These are phyloP conservation scores for Trametes punicea DNA, from an alignment of 768 basidiomycete genomes.

Conservation along the genomic window DNA sequence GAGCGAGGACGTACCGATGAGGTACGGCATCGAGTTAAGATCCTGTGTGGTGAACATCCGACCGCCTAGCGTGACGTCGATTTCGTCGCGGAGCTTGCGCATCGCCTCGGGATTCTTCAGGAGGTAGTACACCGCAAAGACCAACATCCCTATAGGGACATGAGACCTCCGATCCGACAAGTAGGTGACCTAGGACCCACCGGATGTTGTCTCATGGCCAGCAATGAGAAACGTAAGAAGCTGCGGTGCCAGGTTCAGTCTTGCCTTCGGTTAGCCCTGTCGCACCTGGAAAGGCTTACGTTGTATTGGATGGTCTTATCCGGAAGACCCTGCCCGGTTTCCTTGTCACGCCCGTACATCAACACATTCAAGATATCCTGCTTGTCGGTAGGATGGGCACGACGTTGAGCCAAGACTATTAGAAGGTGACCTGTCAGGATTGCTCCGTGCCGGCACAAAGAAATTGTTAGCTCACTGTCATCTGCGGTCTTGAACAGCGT, in stretches of 20 bases:
- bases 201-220: conserved; percentile 40
- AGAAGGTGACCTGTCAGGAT: neutral
- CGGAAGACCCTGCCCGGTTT: conserved; percentile 40
- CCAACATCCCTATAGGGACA: conserved; percentile 32
- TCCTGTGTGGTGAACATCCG: conserved; percentile 37
- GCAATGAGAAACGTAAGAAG: conserved; percentile 51
- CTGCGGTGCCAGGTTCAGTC: conserved; percentile 19
- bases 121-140: conserved; percentile 42
- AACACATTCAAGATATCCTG: conserved; percentile 44
- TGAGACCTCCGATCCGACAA: neutral
- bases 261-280: neutral
- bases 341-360: conserved; percentile 41
- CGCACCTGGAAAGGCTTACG: conserved; percentile 19
- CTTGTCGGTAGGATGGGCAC: conserved; percentile 35
- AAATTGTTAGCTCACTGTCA: conserved; percentile 31
- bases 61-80: conserved; percentile 44
- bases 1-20: conserved; percentile 31
- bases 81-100: conserved; percentile 43
- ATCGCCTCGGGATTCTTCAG: conserved; percentile 41
- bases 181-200: conserved; percentile 15
- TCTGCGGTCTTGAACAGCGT: conserved; percentile 38
- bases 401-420: conserved; percentile 39
- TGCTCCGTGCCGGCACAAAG: neutral
- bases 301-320: conserved; percentile 43
- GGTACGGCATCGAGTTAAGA: conserved; percentile 40